phyloP scores from a whole-genome alignment of 495 filamentous ascomycete genomes.

The Podospora pseudopauciseta region DNA sequence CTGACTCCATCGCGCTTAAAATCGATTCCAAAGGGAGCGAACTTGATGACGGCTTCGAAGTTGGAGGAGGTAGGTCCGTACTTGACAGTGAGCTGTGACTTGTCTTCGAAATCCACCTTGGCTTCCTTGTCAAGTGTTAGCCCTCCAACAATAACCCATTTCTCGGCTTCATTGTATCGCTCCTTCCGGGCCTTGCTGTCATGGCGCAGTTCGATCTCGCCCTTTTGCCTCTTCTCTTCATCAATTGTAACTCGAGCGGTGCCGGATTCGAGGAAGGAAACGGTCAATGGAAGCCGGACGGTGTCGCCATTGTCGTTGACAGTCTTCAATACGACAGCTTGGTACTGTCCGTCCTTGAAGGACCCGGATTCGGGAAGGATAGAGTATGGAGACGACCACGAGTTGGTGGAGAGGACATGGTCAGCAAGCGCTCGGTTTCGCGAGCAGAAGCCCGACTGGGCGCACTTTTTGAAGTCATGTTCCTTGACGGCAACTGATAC shows the following conservation, averaged over 20 bases:
- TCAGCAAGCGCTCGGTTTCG: slow-evolving; percentile 90
- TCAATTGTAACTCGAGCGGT: slow-evolving; percentile 82
- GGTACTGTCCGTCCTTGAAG: slow-evolving; percentile 75
- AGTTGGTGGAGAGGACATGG: slow-evolving; percentile 56
- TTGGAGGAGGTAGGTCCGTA: slow-evolving; percentile 72
- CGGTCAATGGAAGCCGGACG: slow-evolving; percentile 73
- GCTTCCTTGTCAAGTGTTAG: slow-evolving; percentile 65
- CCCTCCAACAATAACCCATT: slow-evolving; percentile 83
- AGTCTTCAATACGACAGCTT: slow-evolving; percentile 74
- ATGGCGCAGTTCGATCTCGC: slow-evolving; percentile 82
- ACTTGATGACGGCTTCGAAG: slow-evolving; percentile 77
- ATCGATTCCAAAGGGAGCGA: slow-evolving; percentile 76
- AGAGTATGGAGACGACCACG: slow-evolving; percentile 79
- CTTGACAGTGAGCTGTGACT: slow-evolving; percentile 65
- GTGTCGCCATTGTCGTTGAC: slow-evolving; percentile 56
- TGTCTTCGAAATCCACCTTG: slow-evolving; percentile 53
- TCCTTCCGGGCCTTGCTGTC: slow-evolving; percentile 83
- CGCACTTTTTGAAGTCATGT: slow-evolving; percentile 92
- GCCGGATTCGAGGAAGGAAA: slow-evolving; percentile 86
- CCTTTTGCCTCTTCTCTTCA: slow-evolving; percentile 83
- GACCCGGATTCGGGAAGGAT: slow-evolving; percentile 66
- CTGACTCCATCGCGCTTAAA: slow-evolving; percentile 78
- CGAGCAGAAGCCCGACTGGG: slow-evolving; percentile 93
- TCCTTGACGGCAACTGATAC: slow-evolving; percentile 77
- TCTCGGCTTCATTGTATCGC: slow-evolving; percentile 84